phyloP scores from a whole-genome alignment of 108 stramenopile species.

The Cyclostephanos invisitatus region DNA sequence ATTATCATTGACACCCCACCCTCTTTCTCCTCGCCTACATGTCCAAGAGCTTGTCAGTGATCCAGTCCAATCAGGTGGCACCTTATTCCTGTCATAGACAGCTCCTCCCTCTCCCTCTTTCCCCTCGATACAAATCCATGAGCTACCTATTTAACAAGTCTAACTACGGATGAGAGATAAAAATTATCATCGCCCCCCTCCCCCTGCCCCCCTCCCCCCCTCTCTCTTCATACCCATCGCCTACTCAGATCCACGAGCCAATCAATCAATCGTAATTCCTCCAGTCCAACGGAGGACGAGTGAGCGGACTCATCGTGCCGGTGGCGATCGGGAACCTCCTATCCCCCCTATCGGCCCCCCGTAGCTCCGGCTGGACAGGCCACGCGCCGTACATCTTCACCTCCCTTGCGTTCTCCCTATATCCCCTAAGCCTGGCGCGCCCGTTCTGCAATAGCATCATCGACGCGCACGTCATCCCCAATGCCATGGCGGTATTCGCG shows the following conservation, averaged over 20 bases:
- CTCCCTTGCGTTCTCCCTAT: slow-evolving; percentile 74
- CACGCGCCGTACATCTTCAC: slow-evolving; percentile 64
- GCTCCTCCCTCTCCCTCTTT: not conserved
- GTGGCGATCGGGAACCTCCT: slow-evolving; percentile 45
- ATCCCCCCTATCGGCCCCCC: slow-evolving; percentile 6
- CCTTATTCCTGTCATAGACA: not conserved
- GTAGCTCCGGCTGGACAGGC: slow-evolving; percentile 45
- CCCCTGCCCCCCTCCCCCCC: not conserved
- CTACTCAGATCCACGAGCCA: not conserved
- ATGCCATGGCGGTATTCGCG: slow-evolving; percentile 69
- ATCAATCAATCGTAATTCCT: slow-evolving; percentile 37
- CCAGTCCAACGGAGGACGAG: slow-evolving; percentile 44
- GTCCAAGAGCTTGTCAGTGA: too few species aligned
- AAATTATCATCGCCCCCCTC: not conserved
- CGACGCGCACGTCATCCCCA: slow-evolving; percentile 78
- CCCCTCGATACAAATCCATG: too few species aligned
- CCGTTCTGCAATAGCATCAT: slow-evolving; percentile 73
- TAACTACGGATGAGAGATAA: too few species aligned
- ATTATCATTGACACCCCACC: too few species aligned
- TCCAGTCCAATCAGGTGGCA: not conserved
- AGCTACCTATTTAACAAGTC: too few species aligned
- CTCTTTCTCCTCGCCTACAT: too few species aligned
- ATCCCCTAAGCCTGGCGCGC: slow-evolving; percentile 71
- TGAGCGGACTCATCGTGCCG: slow-evolving; percentile 30
- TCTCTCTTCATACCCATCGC: not conserved